These are phyloP conservation scores for Clarireedia hainanense DNA, from an alignment of 2,329 filamentous ascomycete species.

Conservation along the genomic window DNA sequence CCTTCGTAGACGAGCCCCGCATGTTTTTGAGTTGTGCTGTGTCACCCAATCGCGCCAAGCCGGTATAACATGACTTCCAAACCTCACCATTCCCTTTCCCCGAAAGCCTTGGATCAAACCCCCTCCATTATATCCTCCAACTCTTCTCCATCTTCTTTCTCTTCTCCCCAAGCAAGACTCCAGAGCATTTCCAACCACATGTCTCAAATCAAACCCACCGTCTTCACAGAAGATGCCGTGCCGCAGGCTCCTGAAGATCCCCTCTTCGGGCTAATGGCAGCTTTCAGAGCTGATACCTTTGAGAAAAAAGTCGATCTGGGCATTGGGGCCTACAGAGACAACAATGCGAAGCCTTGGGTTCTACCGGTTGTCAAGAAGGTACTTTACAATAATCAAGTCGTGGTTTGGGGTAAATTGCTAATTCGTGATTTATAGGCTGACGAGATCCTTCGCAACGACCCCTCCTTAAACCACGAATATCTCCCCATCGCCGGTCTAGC, in stretches of 20 bases:
- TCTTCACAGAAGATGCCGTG: conserved; percentile 69
- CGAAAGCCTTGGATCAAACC: neutral
- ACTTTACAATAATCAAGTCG: conserved; percentile 22
- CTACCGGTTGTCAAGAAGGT: conserved; percentile 96
- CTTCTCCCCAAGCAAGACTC: conserved; percentile 43
- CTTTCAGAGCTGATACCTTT: conserved; percentile 71
- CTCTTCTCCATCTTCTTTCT: conserved; percentile 9
- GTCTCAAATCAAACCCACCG: conserved; percentile 44
- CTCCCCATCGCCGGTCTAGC: conserved; percentile 87
- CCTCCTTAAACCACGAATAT: conserved; percentile 94
- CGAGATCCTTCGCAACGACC: conserved; percentile 78
- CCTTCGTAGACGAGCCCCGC: neutral
- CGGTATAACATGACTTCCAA: conserved; percentile 9
- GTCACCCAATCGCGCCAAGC: neutral
- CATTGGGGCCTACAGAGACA: conserved; percentile 89
- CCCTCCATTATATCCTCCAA: neutral
- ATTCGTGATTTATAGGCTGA: conserved; percentile 60
- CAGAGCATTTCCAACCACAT: conserved; percentile 63
- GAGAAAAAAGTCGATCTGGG: conserved; percentile 83
- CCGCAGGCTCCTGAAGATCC: conserved; percentile 91
- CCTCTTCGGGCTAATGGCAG: conserved; percentile 86
- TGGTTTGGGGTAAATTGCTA: neutral
- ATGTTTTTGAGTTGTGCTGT: neutral
- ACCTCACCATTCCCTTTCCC: conserved; percentile 3
- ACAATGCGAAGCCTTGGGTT: conserved; percentile 96